These are phyloP conservation scores for Yarrowia sp. DNA, from an alignment of 805 yeast genomes.

Conservation along the genomic window DNA sequence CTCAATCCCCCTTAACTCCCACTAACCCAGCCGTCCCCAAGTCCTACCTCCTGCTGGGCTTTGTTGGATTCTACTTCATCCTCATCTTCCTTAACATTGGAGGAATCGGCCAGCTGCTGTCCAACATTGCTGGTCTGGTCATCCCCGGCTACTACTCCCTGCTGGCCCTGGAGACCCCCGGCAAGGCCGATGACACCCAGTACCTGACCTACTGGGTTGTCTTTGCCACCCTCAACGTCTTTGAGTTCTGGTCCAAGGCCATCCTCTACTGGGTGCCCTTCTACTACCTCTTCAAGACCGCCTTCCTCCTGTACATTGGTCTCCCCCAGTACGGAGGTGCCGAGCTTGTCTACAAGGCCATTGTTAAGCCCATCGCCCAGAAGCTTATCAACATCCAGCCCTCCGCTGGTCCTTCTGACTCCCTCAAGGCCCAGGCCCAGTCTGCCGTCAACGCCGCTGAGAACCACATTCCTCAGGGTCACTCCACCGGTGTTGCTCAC, in stretches of 20 bases:
- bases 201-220: slow-evolving; percentile 97
- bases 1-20: not conserved
- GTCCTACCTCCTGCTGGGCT: slow-evolving; percentile 79
- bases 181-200: slow-evolving; percentile 79
- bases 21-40: slow-evolving; percentile 61
- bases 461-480: slow-evolving; percentile 22
- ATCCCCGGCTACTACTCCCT: slow-evolving; percentile 90
- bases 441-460: slow-evolving; percentile 45
- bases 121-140: slow-evolving; percentile 90
- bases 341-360: slow-evolving; percentile 63
- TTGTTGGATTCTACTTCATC: slow-evolving; percentile 69
- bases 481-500: slow-evolving; percentile 53
- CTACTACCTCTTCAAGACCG: slow-evolving; percentile 91
- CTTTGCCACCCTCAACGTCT: slow-evolving; percentile 86
- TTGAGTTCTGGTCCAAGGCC: slow-evolving; percentile 95
- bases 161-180: slow-evolving; percentile 76
- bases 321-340: slow-evolving; percentile 92
- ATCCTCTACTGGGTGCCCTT: slow-evolving; percentile 96
- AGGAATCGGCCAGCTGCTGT: slow-evolving; percentile 91
- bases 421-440: slow-evolving; percentile 48
- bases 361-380: slow-evolving; percentile 69
- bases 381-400: slow-evolving; percentile 48
- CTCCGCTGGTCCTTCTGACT: slow-evolving; percentile 43
- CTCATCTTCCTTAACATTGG: slow-evolving; percentile 88
- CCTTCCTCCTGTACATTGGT: slow-evolving; percentile 85